Evolutionary conservation across 768 basidiomycete species (phyloP), one percentile per base, ranked within the genome.

Genomic region (Lactifluus volemus): DNA sequence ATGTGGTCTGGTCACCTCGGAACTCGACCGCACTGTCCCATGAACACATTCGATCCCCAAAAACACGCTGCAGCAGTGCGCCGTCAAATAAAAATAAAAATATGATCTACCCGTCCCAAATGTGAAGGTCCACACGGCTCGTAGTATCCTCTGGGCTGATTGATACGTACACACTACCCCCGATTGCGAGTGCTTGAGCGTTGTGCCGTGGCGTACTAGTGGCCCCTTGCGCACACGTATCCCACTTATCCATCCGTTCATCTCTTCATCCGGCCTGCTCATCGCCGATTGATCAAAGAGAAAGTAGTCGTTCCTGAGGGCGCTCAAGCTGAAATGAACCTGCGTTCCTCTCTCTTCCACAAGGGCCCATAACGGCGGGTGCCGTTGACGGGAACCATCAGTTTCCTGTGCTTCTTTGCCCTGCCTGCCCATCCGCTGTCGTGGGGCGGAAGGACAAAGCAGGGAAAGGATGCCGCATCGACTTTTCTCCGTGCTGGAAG

Each of bases 321-420:
- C 52, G 61, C 34, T 54, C 45, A 42, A 49, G 39, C 21, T 36
- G 30, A 56, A 57, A 61, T 57, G 56, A 62, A 58, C 55, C 45
- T 53, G 55, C 50, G 45, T 30, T 57, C 60, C 55, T 45, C 55
- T 49, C 25, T 25, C 25, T 25, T 25, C 39, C 55, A 63, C 47
- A 47, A 58, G 25, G 11, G 2, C 52, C 47, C 56, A 49, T 51
- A 25, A 14, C 57, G 52, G n/a, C 57, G 52, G 47, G 52, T 63
- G 61, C 56, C 56, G 55, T 58, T 58, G 60, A 57, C 50, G 55
- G 55, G 60, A 61, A 61, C 55, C 55, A 61, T 61, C 55, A 39
- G 25, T 52, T 19, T 25, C 45, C 11, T 48, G 50, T 17, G 55
- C 60, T 61, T 61, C 60, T 57, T 47, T 51, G 42, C 50, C 60